Base-by-base conservation (phyloP, 164 flowering plant genomes). In the Aristolochia contorta region DNA sequence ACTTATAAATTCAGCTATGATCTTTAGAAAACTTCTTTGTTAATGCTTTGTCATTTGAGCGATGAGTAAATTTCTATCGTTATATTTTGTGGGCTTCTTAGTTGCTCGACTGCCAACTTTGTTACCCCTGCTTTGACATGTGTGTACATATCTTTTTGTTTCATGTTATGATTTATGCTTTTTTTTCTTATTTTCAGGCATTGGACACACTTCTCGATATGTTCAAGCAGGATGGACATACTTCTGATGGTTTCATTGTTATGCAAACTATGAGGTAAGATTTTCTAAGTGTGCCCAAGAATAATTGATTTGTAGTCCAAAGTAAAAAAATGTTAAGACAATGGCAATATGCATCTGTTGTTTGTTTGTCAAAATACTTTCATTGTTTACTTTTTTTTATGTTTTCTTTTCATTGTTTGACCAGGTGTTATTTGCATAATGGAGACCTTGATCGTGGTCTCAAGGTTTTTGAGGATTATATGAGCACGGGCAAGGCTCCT, bases 181-280 rank as follows among this genome's bases (percentile, higher is more conserved):
- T 37, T 47, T 16, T 20, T 43, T 22, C 22, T 41, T n/a, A 10
- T 20, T 49, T 45, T 19, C 70, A 93, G 98, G 78, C 82, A 13
- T 72, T 82, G 77, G 99, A 86, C 60, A 71, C 73, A 27, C 79
- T 93, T 65, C 57, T 80, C 60, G 91, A 82, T 72, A 81, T 90
- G 89, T 85, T 93, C 19, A 74, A 75, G 71, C 83, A 77, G 71
- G 92, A 93, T 62, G 79, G 75, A 21, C 74, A 56, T 69, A 45
- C 59, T 68, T 84, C 80, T 54, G 99, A 93, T 77, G 74, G 65
- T 57, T 93, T 70, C 52, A 79, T 76, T 58, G 30, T 68, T 53
- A 71, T 84, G 75, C 97, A 93, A 77, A 59, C 60, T 18, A 84
- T 93, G 83, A 93, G 97, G 97, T 86, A 78, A 65, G 30, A 30